Evolutionary conservation across 1,139 yeast species (phyloP).

Genomic region (Blastobotrys illinoisensis): DNA sequence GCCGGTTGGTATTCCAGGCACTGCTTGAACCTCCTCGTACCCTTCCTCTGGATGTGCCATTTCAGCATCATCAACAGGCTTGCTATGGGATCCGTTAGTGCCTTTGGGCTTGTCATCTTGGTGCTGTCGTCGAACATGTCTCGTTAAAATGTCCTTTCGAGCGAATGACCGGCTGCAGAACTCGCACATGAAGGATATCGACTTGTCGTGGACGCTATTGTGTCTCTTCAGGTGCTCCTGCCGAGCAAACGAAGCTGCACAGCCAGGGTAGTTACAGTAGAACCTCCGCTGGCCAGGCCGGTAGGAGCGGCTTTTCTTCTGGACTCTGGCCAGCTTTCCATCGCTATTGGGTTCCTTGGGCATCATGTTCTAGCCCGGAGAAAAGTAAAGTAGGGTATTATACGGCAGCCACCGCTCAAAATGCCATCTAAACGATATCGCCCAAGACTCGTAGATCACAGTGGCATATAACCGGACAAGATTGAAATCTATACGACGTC

Average conservation of each 20-base stretch:
- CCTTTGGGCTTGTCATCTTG: slow-evolving; percentile 6
- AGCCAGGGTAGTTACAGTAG: slow-evolving; percentile 13
- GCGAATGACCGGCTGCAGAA: slow-evolving; percentile 19
- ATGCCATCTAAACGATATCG: background rate
- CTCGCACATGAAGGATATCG: slow-evolving; percentile 19
- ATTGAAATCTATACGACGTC: background rate
- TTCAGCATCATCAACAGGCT: background rate
- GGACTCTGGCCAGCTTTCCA: background rate
- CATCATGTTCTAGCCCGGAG: background rate
- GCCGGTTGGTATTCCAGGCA: background rate
- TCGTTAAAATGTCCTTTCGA: slow-evolving; percentile 22
- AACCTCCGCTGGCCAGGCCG: slow-evolving; percentile 19
- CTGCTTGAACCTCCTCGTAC: background rate
- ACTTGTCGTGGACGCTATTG: slow-evolving; percentile 18
- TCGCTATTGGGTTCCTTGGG: background rate
- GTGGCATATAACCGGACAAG: background rate
- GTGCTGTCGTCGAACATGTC: slow-evolving; percentile 23
- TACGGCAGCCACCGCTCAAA: background rate
- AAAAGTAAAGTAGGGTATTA: background rate
- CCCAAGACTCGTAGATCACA: background rate
- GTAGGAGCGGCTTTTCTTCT: slow-evolving; percentile 13
- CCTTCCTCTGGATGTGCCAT: background rate
- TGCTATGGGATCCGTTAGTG: background rate
- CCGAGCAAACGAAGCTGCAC: slow-evolving; percentile 22
- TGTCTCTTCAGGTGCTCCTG: slow-evolving; percentile 24